These are phyloP conservation scores for Rhodamnia rubescens DNA, from an alignment of 345 rosid species.

Conservation along the genomic window DNA sequence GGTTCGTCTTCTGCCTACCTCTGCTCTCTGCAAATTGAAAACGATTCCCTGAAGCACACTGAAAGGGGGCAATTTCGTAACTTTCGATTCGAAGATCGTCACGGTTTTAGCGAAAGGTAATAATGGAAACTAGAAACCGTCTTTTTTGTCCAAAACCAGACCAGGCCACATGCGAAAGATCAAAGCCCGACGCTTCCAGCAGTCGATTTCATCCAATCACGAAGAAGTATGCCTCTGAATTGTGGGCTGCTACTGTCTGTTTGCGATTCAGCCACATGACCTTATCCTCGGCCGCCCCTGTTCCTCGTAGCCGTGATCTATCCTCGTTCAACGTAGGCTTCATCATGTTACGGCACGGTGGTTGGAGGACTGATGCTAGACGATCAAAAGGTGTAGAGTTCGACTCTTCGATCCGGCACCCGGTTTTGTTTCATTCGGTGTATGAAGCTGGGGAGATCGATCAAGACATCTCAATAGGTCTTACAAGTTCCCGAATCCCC, in stretches of 20 bases:
- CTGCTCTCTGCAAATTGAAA: not conserved
- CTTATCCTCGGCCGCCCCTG: not conserved
- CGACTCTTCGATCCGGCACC: not conserved
- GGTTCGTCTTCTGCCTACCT: not conserved
- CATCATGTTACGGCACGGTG: not conserved
- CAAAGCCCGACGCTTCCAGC: not conserved
- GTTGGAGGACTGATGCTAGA: not conserved
- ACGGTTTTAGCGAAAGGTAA: not conserved
- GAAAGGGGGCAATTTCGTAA: not conserved
- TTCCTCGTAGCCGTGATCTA: not conserved
- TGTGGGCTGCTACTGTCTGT: not conserved
- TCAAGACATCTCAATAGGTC: not conserved
- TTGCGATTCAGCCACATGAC: not conserved
- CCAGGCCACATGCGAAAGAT: not conserved
- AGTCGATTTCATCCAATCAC: not conserved
- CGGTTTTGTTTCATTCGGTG: not conserved
- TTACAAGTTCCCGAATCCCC: not conserved
- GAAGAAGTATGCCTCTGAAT: not conserved
- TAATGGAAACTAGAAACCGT: not conserved
- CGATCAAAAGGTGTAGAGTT: not conserved
- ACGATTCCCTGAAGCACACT: not conserved
- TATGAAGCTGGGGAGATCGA: not conserved
- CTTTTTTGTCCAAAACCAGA: not conserved
- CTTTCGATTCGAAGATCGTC: not conserved
- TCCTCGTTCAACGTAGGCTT: not conserved